Base-by-base conservation (phyloP, 1,284 basidiomycete genomes). In the Boletus hoseneyae region DNA sequence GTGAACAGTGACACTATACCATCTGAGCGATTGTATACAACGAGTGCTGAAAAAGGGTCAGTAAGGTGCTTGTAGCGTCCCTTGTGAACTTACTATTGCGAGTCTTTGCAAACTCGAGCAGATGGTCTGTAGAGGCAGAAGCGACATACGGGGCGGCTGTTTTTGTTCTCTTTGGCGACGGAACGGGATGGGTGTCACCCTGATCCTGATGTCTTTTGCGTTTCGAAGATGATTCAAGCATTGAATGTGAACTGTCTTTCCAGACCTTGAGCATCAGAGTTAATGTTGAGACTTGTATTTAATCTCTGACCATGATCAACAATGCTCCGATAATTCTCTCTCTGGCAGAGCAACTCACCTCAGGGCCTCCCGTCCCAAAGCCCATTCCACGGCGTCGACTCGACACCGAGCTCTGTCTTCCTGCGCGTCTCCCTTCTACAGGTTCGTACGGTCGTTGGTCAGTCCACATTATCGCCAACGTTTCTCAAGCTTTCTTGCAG, bases 361-460 rank as follows among this genome's bases (percentile, higher is more conserved):
- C 66, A 55, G 45, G 56, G 29, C 27, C 50, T 33, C 36, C 42
- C 16, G 39, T 44, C 40, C 43, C 47, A 9, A 53, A 50, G 35
- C 55, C 73, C 6, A 16, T 41, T 38, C 58, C 51, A 45, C 68
- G 69, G 39, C 56, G 63, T 56, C 74, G 73, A 39, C 53, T 80
- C 4, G 54, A 56, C 11, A 75, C 77, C 5, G 71, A 78, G n/a
- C 77, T 77, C 47, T 85, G 83, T 66, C 73, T 90, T 37, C 81
- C 80, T 38, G 77, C 75, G 42, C 75, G 85, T n/a, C 73, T 90
- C 36, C 87, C 87, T 18, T 78, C 79, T 15, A 77, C 68, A 49
- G 76, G 87, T 84, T 57, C 48, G 76, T 73, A 44, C 39, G 15
- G 47, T 42, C 15, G 38, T 45, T 34, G 44, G 45, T 53, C 35